Conservation (phyloP, 306 rosid genomes). For the Spatholobus suberectus region DNA sequence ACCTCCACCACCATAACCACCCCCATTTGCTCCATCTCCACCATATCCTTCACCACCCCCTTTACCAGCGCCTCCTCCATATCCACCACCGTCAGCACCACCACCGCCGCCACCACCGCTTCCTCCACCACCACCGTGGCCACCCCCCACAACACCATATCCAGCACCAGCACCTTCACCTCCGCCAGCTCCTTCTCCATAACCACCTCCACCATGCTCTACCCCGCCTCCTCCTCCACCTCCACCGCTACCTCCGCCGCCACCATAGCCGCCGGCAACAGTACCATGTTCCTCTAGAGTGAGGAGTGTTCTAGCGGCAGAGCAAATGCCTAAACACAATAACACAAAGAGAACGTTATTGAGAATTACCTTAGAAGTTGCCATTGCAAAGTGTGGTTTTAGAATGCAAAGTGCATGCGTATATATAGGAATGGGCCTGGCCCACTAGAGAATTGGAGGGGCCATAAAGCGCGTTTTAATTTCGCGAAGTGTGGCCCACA, state of each 20-base stretch:
- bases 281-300: slow-evolving; percentile 25
- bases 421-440: slow-evolving; percentile 40
- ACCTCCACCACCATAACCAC: slow-evolving; percentile 43
- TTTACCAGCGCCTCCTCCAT: slow-evolving; percentile 46
- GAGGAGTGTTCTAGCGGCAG: slow-evolving; percentile 60
- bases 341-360: slow-evolving; percentile 42
- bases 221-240: slow-evolving; percentile 46
- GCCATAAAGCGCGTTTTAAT: too few species aligned
- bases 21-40: slow-evolving; percentile 27
- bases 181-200: slow-evolving; percentile 55
- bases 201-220: slow-evolving; percentile 43
- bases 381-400: slow-evolving; percentile 41
- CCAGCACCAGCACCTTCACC: slow-evolving; percentile 55
- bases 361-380: slow-evolving; percentile 33
- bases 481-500: too few species aligned
- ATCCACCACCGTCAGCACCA: slow-evolving; percentile 41
- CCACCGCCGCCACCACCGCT: slow-evolving; percentile 49
- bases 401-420: slow-evolving; percentile 40
- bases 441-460: too few species aligned
- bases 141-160: slow-evolving; percentile 46
- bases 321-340: slow-evolving; percentile 50
- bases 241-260: slow-evolving; percentile 49
- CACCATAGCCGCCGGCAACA: slow-evolving; percentile 41
- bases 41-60: slow-evolving; percentile 58
- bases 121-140: slow-evolving; percentile 39